A percentile compares a stretch with the other conserved stretches of the same genome.
These are phyloP conservation scores for Tubosaeta sp. DNA, from an alignment of 768 basidiomycete genomes.

Conservation along the genomic window DNA sequence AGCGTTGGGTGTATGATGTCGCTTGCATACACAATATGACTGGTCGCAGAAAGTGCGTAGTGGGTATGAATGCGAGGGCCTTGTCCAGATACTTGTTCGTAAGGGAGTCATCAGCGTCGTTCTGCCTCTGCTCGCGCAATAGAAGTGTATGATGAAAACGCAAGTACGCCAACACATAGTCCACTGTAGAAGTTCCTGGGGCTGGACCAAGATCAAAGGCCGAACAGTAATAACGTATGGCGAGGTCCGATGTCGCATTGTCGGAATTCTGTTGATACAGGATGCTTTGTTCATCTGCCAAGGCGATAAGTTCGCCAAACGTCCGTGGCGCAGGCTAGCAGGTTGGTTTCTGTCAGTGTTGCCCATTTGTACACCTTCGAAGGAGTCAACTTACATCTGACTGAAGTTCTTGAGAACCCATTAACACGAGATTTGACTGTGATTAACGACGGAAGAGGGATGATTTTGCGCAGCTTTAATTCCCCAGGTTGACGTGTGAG, in stretches of 20 bases:
- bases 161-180: slow-evolving; percentile 8
- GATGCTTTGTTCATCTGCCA: neutral
- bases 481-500: no score
- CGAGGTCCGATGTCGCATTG: slow-evolving; percentile 3
- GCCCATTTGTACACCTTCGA: neutral
- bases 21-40: slow-evolving; percentile 9
- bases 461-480: no score
- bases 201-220: slow-evolving; percentile 16
- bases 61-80: slow-evolving; percentile 1
- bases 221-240: slow-evolving; percentile 10
- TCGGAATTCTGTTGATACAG: neutral
- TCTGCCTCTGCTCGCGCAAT: neutral
- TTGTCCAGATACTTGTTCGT: slow-evolving; percentile 9
- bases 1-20: slow-evolving; percentile 9
- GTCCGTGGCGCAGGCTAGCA: neutral
- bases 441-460: no score
- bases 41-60: slow-evolving; percentile 8
- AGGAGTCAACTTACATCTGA: neutral
- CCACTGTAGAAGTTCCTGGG: neutral
- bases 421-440: no score
- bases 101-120: neutral
- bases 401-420: no score
- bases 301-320: neutral
- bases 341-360: neutral
- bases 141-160: slow-evolving; percentile 3